phyloP scores from a whole-genome alignment of 768 basidiomycete genomes.

The Tulasnella sp. region DNA sequence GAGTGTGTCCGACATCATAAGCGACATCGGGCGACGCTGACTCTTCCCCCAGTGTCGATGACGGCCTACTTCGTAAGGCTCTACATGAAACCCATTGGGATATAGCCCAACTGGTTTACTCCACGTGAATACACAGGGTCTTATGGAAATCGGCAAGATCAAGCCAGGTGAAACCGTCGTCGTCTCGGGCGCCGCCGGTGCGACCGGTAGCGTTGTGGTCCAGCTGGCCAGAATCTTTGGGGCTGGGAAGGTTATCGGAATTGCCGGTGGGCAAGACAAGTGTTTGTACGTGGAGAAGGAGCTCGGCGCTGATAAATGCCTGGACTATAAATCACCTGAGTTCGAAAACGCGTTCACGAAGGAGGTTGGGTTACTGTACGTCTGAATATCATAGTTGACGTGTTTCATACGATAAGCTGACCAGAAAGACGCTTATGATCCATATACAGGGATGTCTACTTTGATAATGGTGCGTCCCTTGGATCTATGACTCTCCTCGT shows the following conservation, averaged over 20 bases:
- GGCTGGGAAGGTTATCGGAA: conserved; percentile 66
- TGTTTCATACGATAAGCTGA: background rate
- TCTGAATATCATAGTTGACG: background rate
- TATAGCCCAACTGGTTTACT: conserved; percentile 45
- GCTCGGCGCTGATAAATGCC: conserved; percentile 65
- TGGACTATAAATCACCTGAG: conserved; percentile 76
- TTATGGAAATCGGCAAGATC: conserved; percentile 67
- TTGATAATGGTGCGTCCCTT: conserved; percentile 54
- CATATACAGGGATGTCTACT: conserved; percentile 48
- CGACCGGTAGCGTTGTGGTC: conserved; percentile 74
- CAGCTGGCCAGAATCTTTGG: conserved; percentile 72
- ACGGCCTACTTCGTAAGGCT: conserved; percentile 62
- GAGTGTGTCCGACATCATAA: no score
- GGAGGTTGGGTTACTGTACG: conserved; percentile 48
- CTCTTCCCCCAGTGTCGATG: background rate
- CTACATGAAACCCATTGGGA: background rate
- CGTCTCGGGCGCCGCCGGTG: conserved; percentile 84
- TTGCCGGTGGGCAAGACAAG: conserved; percentile 82
- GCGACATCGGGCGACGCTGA: no score
- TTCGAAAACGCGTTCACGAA: conserved; percentile 65
- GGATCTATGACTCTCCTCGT: background rate
- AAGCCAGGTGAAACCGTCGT: conserved; percentile 79
- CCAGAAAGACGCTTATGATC: background rate
- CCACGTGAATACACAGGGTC: no score
- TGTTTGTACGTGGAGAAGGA: conserved; percentile 74